phyloP scores from a whole-genome alignment of 306 rosid species.

The Cucurbita ficifolia region DNA sequence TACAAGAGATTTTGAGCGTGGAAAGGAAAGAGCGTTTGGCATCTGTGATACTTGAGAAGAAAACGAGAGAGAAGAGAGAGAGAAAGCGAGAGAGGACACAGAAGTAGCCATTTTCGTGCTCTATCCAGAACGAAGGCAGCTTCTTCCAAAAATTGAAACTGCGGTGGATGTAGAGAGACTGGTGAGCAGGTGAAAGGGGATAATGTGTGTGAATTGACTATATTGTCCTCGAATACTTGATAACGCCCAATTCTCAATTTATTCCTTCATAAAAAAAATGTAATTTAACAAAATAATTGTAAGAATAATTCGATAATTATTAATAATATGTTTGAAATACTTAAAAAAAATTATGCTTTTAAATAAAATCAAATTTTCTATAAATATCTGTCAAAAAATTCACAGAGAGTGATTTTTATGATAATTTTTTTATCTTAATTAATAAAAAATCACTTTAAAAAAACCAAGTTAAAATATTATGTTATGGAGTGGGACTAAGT shows the following conservation, averaged over 20 bases:
- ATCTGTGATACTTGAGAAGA: slow-evolving; percentile 52
- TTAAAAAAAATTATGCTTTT: no score
- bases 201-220: not conserved
- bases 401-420: no score
- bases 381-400: no score
- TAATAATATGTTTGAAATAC: no score
- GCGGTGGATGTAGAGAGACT: not conserved
- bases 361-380: no score
- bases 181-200: not conserved
- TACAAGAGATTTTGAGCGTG: slow-evolving; percentile 20
- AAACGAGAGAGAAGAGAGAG: slow-evolving; percentile 72
- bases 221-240: not conserved
- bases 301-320: no score
- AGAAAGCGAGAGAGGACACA: slow-evolving; percentile 34
- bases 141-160: not conserved
- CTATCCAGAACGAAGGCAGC: not conserved
- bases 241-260: not conserved
- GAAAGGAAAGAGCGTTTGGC: slow-evolving; percentile 20
- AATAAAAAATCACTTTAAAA: no score
- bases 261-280: not conserved
- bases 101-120: slow-evolving; percentile 38
- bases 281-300: no score
- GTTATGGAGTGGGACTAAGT: no score
- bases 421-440: no score
- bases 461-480: no score